Evolutionary conservation across 108 stramenopile species (phyloP).

Genomic region (Licmophora abbreviata): DNA sequence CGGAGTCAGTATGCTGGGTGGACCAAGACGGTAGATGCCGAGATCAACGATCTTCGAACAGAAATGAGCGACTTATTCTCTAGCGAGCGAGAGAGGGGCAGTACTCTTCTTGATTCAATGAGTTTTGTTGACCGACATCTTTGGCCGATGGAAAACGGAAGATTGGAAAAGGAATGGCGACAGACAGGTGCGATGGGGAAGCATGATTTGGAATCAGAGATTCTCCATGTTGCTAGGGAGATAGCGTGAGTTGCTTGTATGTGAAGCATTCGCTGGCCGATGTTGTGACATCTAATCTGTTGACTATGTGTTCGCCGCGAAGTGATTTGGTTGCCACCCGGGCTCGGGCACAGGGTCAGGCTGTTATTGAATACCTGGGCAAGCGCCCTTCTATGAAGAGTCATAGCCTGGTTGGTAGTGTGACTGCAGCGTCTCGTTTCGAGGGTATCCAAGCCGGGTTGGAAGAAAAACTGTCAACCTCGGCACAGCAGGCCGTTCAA

Average conservation of each 20-base stretch:
- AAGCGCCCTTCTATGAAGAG: slow-evolving; percentile 45
- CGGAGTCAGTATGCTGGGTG: slow-evolving; percentile 59
- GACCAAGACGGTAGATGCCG: slow-evolving; percentile 45
- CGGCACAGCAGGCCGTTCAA: slow-evolving; percentile 14
- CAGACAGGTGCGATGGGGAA: slow-evolving; percentile 27
- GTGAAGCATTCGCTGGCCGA: too few relatives aligned
- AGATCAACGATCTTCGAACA: slow-evolving; percentile 25
- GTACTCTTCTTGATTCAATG: slow-evolving; percentile 22
- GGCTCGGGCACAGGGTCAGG: slow-evolving; percentile 64
- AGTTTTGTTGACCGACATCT: slow-evolving; percentile 13
- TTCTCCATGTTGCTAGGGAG: too few relatives aligned
- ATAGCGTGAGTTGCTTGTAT: too few relatives aligned
- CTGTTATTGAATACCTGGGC: slow-evolving; percentile 65
- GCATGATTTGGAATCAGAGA: too few relatives aligned
- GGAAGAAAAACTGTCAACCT: slow-evolving; percentile 26
- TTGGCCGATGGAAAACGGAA: slow-evolving; percentile 23
- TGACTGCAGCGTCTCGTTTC: slow-evolving; percentile 45
- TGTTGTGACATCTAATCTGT: slow-evolving; percentile 6
- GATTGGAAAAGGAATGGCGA: slow-evolving; percentile 46
- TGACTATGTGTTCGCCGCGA: slow-evolving; percentile 8
- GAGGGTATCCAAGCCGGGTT: slow-evolving; percentile 51
- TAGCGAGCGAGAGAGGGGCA: slow-evolving; percentile 23
- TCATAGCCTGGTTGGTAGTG: slow-evolving; percentile 49
- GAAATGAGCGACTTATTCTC: slow-evolving; percentile 19
- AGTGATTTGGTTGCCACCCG: slow-evolving; percentile 46